A percentile compares a stretch with the other conserved stretches of the same genome.
Evolutionary conservation across 202 grass and related monocot species (phyloP).

Genomic region (Sporobolus alterniflorus): DNA sequence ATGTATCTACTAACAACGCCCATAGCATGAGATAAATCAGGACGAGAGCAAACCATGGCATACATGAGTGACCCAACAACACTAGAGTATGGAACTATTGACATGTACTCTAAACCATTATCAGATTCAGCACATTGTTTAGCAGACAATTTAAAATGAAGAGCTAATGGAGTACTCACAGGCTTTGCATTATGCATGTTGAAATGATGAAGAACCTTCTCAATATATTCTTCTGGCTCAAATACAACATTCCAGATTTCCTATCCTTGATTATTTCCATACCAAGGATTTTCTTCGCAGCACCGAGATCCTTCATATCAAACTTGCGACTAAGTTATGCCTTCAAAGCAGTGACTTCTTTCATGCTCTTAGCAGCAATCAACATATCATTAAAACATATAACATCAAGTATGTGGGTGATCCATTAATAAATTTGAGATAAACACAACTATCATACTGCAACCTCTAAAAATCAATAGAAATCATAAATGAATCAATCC

Average conservation of each 20-base stretch:
- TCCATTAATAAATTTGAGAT: neutral
- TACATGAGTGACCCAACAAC: no score
- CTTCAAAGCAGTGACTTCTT: neutral
- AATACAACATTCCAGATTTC: no score
- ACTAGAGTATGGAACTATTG: no score
- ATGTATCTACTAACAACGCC: neutral
- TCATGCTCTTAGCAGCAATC: neutral
- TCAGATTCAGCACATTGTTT: no score
- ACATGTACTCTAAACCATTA: no score
- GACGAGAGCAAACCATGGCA: neutral
- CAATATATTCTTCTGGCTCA: no score
- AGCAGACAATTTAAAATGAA: neutral
- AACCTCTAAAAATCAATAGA: neutral
- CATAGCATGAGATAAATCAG: neutral
- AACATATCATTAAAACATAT: neutral
- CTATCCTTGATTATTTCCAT: no score
- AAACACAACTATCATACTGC: neutral
- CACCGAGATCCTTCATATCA: neutral
- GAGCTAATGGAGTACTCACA: no score
- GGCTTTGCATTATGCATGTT: no score
- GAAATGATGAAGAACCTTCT: no score
- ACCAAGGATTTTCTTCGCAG: neutral
- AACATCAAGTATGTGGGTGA: neutral
- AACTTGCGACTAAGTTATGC: neutral
- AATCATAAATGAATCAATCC: neutral